A percentile compares a stretch with the other conserved stretches of the same genome.
phyloP scores from a whole-genome alignment of 305 asterid genomes.

The Fraxinus velutina region DNA sequence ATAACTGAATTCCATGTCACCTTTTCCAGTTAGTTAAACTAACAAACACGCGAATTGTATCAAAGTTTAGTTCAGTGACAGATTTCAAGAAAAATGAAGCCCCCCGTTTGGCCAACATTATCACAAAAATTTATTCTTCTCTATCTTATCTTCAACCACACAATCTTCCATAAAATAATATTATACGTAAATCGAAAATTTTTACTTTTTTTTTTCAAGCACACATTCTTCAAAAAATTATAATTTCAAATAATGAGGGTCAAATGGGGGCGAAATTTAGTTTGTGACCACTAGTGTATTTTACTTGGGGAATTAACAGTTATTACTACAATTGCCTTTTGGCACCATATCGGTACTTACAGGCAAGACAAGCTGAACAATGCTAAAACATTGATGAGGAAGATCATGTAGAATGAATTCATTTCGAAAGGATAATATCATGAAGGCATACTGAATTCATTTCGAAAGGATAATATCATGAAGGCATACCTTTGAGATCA shows the following conservation, averaged over 20 bases:
- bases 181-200: not conserved
- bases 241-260: not conserved
- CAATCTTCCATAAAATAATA: not conserved
- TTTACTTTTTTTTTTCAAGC: not conserved
- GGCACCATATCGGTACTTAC: not conserved
- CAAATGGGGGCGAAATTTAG: not conserved
- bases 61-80: not conserved
- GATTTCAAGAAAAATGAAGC: not conserved
- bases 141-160: not conserved
- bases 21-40: not conserved
- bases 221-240: not conserved
- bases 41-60: not conserved
- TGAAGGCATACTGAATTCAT: slow-evolving; percentile 21
- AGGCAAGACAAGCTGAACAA: not conserved
- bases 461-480: slow-evolving; percentile 3
- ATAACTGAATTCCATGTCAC: not conserved
- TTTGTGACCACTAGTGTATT: not conserved
- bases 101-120: not conserved
- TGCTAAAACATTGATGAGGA: not conserved
- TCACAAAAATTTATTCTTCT: not conserved
- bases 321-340: not conserved
- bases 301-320: not conserved
- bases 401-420: not conserved
- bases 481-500: slow-evolving; percentile 45
- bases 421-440: slow-evolving; percentile 2